These are phyloP conservation scores for Xanthoconium separans DNA, from an alignment of 1,284 basidiomycete genomes.

Conservation along the genomic window DNA sequence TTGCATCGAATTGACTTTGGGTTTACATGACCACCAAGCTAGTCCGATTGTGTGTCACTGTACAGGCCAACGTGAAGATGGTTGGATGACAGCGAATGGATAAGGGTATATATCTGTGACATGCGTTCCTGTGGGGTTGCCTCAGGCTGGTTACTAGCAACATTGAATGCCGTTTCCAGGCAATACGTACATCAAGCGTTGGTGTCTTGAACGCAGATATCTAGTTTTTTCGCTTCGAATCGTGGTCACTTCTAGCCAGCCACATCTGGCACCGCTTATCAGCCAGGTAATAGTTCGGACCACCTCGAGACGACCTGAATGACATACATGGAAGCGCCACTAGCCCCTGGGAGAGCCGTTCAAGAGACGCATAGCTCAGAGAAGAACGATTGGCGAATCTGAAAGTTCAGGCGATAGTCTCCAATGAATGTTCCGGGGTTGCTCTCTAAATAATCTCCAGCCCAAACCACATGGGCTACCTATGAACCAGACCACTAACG, in stretches of 20 bases:
- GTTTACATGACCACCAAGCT: neutral
- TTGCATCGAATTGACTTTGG: neutral
- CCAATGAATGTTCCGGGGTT: neutral
- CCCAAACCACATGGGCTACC: conserved; percentile 8
- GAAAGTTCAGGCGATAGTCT: neutral
- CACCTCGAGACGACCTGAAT: no score
- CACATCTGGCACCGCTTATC: no score
- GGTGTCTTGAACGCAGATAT: no score
- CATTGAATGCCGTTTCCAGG: no score
- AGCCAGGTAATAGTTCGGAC: no score
- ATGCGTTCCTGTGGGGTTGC: neutral
- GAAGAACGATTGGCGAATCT: neutral
- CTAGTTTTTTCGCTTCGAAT: no score
- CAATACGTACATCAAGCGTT: no score
- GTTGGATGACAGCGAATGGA: neutral
- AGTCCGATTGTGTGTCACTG: neutral
- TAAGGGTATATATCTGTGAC: no score
- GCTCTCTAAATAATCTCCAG: neutral
- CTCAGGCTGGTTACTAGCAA: no score
- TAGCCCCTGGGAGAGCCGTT: no score
- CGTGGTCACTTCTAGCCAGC: no score
- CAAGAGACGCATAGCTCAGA: neutral
- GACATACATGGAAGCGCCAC: no score
- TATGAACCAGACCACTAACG: conserved; percentile 22
- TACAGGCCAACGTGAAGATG: neutral